A percentile compares a stretch with the other conserved stretches of the same genome.
Conservation (phyloP, 2,329 filamentous ascomycete genomes). For the Aspergillus hortae region DNA sequence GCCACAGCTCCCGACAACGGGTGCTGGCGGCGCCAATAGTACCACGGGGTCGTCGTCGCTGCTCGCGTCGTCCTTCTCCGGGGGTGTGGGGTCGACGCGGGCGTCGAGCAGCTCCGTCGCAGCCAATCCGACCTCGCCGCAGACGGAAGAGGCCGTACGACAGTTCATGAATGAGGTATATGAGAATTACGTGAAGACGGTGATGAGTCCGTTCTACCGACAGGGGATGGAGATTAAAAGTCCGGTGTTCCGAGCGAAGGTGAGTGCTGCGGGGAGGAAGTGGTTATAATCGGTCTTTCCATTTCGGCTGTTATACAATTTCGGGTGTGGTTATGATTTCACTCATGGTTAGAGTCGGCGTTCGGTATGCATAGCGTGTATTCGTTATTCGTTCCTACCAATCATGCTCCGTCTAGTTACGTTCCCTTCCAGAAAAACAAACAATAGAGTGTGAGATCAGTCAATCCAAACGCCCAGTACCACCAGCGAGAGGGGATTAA, state of each 20-base stretch:
- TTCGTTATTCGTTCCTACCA: not conserved
- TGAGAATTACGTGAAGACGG: constrained; percentile 92
- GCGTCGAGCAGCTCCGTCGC: constrained; percentile 67
- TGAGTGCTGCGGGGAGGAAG: constrained; percentile 86
- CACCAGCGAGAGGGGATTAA: not conserved
- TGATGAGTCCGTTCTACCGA: constrained; percentile 95
- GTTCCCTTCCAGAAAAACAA: not conserved
- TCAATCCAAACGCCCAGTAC: constrained; percentile 12
- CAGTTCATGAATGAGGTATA: constrained; percentile 95
- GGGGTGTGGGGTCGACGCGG: constrained; percentile 25
- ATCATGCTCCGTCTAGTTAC: not conserved
- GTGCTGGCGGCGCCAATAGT: constrained; percentile 4
- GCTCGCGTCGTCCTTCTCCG: constrained; percentile 23
- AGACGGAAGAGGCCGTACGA: constrained; percentile 91
- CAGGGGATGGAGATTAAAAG: constrained; percentile 82
- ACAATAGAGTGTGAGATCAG: not conserved
- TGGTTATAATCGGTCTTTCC: constrained; percentile 60
- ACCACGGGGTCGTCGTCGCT: constrained; percentile 27
- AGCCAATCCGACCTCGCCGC: constrained; percentile 80
- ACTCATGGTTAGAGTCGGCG: constrained; percentile 1
- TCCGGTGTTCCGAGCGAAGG: constrained; percentile 76
- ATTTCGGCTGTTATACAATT: not conserved
- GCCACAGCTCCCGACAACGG: constrained; percentile 38
- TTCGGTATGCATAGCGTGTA: not conserved
- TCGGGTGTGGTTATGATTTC: not conserved